Evolutionary conservation across 257 asterid genomes (phyloP), one percentile per base, ranked within the genome.

Genomic region (Solanum commersonii): DNA sequence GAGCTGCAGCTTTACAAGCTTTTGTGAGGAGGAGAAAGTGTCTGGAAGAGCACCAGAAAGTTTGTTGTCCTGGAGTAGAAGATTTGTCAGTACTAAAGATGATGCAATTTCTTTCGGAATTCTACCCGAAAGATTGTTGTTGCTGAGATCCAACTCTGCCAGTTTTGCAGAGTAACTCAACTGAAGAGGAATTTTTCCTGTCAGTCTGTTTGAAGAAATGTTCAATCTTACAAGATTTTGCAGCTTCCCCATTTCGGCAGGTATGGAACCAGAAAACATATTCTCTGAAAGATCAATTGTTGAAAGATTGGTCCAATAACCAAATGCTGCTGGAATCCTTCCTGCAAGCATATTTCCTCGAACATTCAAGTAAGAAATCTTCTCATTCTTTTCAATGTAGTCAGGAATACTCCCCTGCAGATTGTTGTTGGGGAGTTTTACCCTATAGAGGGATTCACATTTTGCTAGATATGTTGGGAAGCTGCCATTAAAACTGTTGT

Each of bases 291-390:
- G 93, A 87, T 93, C 88, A 59, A 93, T 25, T 35, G 12, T 84
- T 35, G 95, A 89, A 40, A 91, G 91, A 89, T 93, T 93, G 87
- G 90, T 88, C 95, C 95, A 91, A 63, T 87, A 79, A 68, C 93
- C 92, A 86, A 91, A n/a, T 18, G 63, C 88, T 81, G 82, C 29
- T 14, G 93, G 94, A 70, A 91, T 91, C 63, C 88, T 89, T 90
- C 93, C 94, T 38, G 72, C 88, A 14, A 93, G 74, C 86, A 85
- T 84, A 88, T 91, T 93, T 84, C 92, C 89, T 65, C 79, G 65
- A 72, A 93, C 68, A 86, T 93, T 52, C 52, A 93, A 87, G 72
- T 90, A 44, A 37, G 91, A 87, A 25, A 93, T 90, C 52, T 91
- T 88, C 25, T 92, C 83, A 38, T 87, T 88, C 35, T 70, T 91